Percentiles rank a stretch among this genome's conserved stretches.
These are phyloP conservation scores for Besnoitia besnoiti DNA, from an alignment of 169 alveolate genomes.

Conservation along the genomic window DNA sequence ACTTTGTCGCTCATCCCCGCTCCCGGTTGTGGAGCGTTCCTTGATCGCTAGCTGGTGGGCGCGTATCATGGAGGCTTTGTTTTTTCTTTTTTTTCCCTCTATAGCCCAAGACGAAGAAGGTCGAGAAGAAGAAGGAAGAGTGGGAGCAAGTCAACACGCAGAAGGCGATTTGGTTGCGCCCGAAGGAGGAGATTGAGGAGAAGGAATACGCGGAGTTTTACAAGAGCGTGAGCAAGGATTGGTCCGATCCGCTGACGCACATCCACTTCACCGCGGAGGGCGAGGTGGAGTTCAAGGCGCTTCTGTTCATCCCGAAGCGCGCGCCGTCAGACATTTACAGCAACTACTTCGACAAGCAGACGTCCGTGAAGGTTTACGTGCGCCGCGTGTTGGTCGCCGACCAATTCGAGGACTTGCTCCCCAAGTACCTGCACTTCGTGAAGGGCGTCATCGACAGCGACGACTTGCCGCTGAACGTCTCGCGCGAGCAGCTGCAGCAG, in stretches of 20 bases:
- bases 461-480: constrained; percentile 94
- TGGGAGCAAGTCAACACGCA: constrained; percentile 93
- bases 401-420: constrained; percentile 92
- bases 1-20: no score
- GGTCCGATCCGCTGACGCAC: constrained; percentile 94
- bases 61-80: background rate
- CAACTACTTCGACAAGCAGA: constrained; percentile 87
- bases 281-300: constrained; percentile 97
- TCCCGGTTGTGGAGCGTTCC: constrained; percentile 47
- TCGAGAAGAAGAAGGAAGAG: constrained; percentile 87
- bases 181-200: constrained; percentile 94
- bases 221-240: constrained; percentile 94
- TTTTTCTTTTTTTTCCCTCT: background rate
- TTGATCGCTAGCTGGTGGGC: constrained; percentile 78
- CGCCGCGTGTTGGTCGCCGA: constrained; percentile 94
- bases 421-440: constrained; percentile 92
- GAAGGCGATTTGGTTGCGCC: constrained; percentile 98
- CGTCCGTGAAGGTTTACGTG: constrained; percentile 89
- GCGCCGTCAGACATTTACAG: constrained; percentile 94
- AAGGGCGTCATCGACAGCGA: constrained; percentile 97
- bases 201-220: constrained; percentile 96
- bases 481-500: constrained; percentile 86
- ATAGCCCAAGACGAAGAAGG: constrained; percentile 77
- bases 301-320: constrained; percentile 94
- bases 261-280: constrained; percentile 99